Evolutionary conservation across 305 asterid species (phyloP).

Genomic region (Striga hermonthica): DNA sequence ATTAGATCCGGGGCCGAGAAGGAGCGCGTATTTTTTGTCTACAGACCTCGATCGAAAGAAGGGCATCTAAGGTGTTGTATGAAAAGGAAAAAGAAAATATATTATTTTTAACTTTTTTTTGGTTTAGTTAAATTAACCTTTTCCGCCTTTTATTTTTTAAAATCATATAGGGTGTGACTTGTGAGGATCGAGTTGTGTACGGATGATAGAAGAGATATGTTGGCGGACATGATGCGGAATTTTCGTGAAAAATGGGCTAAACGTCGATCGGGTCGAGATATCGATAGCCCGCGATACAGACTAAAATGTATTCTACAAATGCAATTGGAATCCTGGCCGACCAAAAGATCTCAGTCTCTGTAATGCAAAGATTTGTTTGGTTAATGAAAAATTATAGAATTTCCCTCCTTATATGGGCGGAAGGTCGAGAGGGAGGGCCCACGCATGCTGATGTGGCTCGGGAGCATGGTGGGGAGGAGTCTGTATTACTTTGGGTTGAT

Average conservation of each 20-base stretch:
- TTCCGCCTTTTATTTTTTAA: background rate
- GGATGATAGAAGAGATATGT: slow-evolving; percentile 55
- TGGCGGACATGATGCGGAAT: slow-evolving; percentile 84
- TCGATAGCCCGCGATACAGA: slow-evolving; percentile 53
- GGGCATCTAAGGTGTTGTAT: slow-evolving; percentile 72
- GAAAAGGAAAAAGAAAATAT: background rate
- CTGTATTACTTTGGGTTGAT: slow-evolving; percentile 68
- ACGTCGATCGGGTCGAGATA: slow-evolving; percentile 80
- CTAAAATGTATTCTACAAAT: slow-evolving; percentile 63
- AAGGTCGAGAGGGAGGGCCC: slow-evolving; percentile 56
- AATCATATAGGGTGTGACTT: slow-evolving; percentile 58
- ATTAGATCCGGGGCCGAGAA: slow-evolving; percentile 88
- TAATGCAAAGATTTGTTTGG: slow-evolving; percentile 61
- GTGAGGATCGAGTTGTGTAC: slow-evolving; percentile 75
- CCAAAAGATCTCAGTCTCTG: slow-evolving; percentile 47
- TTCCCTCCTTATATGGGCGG: slow-evolving; percentile 44
- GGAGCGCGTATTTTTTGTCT: slow-evolving; percentile 80
- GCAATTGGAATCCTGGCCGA: slow-evolving; percentile 57
- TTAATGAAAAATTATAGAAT: slow-evolving; percentile 59
- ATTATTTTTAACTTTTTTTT: background rate
- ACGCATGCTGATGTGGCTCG: slow-evolving; percentile 65
- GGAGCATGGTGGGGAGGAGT: slow-evolving; percentile 75
- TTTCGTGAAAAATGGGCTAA: slow-evolving; percentile 82
- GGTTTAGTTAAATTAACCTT: background rate
- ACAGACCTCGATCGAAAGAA: slow-evolving; percentile 74